Conservation (phyloP, 2,329 filamentous ascomycete genomes). For the Epichloe glyceriae region DNA sequence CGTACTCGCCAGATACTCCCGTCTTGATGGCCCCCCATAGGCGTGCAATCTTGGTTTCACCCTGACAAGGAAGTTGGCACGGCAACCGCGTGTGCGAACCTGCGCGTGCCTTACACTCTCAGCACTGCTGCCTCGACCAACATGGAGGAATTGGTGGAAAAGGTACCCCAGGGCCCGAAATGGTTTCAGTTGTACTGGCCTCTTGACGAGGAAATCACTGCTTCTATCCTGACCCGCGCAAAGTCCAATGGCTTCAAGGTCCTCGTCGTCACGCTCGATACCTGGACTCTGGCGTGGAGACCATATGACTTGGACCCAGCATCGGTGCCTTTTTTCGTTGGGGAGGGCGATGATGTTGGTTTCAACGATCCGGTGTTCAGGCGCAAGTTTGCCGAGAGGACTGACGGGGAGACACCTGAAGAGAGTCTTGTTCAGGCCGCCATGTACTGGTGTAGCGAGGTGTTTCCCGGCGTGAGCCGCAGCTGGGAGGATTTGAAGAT, state of each 20-base stretch:
- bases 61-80: slow-evolving; percentile 50
- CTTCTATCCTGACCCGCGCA: slow-evolving; percentile 48
- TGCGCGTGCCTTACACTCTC: slow-evolving; percentile 52
- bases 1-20: slow-evolving; percentile 8
- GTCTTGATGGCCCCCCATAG: slow-evolving; percentile 53
- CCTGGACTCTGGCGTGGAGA: slow-evolving; percentile 55
- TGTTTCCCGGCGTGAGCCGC: slow-evolving; percentile 34
- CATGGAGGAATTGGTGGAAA: slow-evolving; percentile 53
- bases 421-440: slow-evolving; percentile 36
- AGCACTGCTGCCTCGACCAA: slow-evolving; percentile 50
- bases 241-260: slow-evolving; percentile 49
- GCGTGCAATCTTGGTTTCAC: slow-evolving; percentile 57
- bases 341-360: slow-evolving; percentile 46
- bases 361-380: slow-evolving; percentile 55
- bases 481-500: slow-evolving; percentile 50
- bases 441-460: slow-evolving; percentile 36
- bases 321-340: slow-evolving; percentile 46
- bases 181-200: slow-evolving; percentile 75
- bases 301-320: slow-evolving; percentile 53
- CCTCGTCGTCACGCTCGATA: slow-evolving; percentile 62
- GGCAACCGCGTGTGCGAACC: slow-evolving; percentile 46
- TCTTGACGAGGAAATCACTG: slow-evolving; percentile 48
- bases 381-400: slow-evolving; percentile 17
- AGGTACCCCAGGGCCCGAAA: slow-evolving; percentile 41
- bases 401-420: slow-evolving; percentile 32